Evolutionary conservation across 2,329 filamentous ascomycete genomes (phyloP), one percentile per base, ranked within the genome.

Genomic region (Claviceps citrina): DNA sequence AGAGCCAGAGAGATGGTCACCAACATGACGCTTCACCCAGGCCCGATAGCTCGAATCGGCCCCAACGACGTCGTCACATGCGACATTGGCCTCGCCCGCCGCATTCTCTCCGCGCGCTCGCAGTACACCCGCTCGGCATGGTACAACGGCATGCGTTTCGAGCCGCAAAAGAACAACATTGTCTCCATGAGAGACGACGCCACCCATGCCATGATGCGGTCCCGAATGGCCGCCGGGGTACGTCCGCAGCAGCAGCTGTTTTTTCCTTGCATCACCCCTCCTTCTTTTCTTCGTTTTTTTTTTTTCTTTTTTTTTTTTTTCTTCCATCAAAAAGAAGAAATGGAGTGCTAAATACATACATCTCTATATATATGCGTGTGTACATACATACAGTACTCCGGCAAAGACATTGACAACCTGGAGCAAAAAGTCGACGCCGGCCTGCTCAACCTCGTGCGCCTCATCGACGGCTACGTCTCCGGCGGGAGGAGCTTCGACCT

Each of bases 201-300:
- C 13, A 53, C 58, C 16, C 71, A 43, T 18, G 16, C 46, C 67
- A 51, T 53, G 49, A 50, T 68, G 26, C 58, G 63, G 12, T 60
- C 64, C 12, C 68, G 70, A 46, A 66, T 74, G 60, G 62, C 66
- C 5, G 56, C 65, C 2, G 72, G 68, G 16, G 68, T 66, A 55
- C 9, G 54, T 19, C 34, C n/a, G n/a, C n/a, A n/a, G n/a, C n/a
- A n/a, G n/a, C n/a, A n/a, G n/a, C n/a, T n/a, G n/a, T n/a, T n/a
- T n/a, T n/a, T n/a, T n/a, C n/a, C n/a, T n/a, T n/a, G n/a, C n/a
- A n/a, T n/a, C n/a, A n/a, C 39, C 13, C 19, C 15, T 9, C 20
- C 27, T 13, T 30, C n/a, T 15, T 7, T 30, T 1, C n/a, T 7
- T 1, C 12, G 54, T 25, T 5, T 38, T 18, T 10, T 18, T 18